Percentiles rank a stretch among this genome's conserved stretches.
These are phyloP conservation scores for Herpetospermum pedunculosum DNA, from an alignment of 306 rosid species.

Conservation along the genomic window DNA sequence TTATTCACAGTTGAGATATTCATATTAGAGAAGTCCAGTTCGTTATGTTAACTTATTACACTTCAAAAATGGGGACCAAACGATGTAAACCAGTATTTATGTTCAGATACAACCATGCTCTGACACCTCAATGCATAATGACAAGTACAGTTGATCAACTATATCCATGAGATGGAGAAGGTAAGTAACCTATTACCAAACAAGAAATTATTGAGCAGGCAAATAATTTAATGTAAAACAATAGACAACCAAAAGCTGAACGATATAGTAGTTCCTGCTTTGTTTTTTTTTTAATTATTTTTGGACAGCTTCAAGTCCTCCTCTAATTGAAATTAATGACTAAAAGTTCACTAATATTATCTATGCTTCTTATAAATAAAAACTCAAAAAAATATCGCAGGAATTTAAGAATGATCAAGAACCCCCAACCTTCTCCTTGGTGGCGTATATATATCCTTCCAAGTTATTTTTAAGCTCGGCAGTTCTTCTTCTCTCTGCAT, in stretches of 20 bases:
- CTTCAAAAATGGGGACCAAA: background rate
- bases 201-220: background rate
- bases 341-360: background rate
- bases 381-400: background rate
- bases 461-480: constrained; percentile 84
- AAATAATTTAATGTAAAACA: background rate
- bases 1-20: background rate
- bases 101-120: background rate
- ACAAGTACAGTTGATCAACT: background rate
- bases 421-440: constrained; percentile 77
- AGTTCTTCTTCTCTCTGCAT: constrained; percentile 85
- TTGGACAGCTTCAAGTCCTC: background rate
- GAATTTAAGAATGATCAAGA: constrained; percentile 10
- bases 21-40: background rate
- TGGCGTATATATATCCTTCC: constrained; percentile 82
- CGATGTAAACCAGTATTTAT: background rate
- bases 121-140: background rate
- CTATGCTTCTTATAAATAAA: background rate
- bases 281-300: too few species aligned
- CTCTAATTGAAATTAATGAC: background rate
- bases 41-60: background rate
- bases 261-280: background rate
- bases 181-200: background rate
- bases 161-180: background rate
- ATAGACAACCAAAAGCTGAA: background rate